Base-by-base conservation (phyloP, 2,329 filamentous ascomycete genomes). In the Pseudogymnoascus sp. region DNA sequence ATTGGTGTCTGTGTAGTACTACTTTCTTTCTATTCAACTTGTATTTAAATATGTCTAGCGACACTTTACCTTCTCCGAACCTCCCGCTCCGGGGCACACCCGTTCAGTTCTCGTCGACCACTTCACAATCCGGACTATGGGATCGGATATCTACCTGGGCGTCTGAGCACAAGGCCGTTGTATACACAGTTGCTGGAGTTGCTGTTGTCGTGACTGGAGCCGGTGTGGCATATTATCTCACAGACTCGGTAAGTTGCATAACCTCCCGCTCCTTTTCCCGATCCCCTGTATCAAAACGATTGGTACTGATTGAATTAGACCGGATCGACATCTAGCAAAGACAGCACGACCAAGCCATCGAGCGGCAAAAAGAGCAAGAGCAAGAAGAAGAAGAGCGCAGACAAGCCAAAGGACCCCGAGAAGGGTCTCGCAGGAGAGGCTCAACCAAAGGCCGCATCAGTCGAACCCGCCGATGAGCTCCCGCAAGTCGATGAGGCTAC, bases 181-280 rank as follows among this genome's bases (percentile, higher is more conserved):
- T 96, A 67, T 99, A 97, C 78, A 97, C 95, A 69, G 91, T 97
- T 77, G 95, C 93, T 63, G 95, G 95, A 72, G 90, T 96, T 65
- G 93, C 93, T 62, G 84, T 96, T 59, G 91, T 97, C 46, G 90
- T 96, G 63, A 95, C 91, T 13, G 91, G 90, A 66, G 93, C 93
- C 35, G 93, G 95, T 70, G 90, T 91, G 46, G 88, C 96, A 73
- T 99, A 97, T 81, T 97, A 97, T 77, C 81, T 96, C 69, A 89
- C 71, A 46, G 81, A 83, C 69, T 78, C 81, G 70, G 84, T 87
- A 79, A 71, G 79, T 75, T 53, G 60, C 42, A 44, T 64, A 17
- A 33, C 19, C 17, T 46, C 37, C 42, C 23, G 38, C 37, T 60
- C 62, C 62, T 37, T 38, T 33, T 56, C 46, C 46, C 46, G 46